Conservation (phyloP, 1,284 basidiomycete genomes). For the Cutaneotrichosporon cutaneum region DNA sequence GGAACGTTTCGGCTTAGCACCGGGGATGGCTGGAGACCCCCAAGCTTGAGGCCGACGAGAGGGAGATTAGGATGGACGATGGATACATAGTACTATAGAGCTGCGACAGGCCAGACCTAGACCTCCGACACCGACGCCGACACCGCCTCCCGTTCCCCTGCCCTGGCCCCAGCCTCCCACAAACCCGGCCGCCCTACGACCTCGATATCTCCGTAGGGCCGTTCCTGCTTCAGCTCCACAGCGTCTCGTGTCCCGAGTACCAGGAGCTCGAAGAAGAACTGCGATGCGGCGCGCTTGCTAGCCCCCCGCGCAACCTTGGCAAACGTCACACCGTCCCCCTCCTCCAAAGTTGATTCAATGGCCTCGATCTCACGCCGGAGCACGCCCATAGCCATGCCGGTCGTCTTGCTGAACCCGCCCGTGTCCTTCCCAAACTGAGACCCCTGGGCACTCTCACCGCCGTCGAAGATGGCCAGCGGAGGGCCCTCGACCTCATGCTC, state of each 20-base stretch:
- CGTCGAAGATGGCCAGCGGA: constrained; percentile 79
- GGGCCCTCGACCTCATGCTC: constrained; percentile 55
- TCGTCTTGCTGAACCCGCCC: constrained; percentile 78
- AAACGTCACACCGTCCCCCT: constrained; percentile 60
- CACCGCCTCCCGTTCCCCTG: not conserved
- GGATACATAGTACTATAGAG: not conserved
- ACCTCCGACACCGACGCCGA: not conserved
- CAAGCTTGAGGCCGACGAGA: too few relatives aligned
- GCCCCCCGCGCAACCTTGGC: constrained; percentile 59
- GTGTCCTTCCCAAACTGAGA: not conserved
- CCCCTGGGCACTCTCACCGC: constrained; percentile 47
- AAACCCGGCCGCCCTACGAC: constrained; percentile 78
- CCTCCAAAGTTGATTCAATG: constrained; percentile 25
- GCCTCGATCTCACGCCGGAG: constrained; percentile 70
- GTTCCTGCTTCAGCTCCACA: constrained; percentile 72
- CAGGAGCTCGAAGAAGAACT: constrained; percentile 97
- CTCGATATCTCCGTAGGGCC: constrained; percentile 80
- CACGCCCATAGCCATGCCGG: constrained; percentile 79
- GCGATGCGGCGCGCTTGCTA: constrained; percentile 82
- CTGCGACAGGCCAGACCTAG: not conserved
- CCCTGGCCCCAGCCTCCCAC: constrained; percentile 31
- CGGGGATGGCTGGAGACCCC: too few relatives aligned
- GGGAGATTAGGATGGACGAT: too few relatives aligned
- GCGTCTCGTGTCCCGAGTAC: constrained; percentile 90
- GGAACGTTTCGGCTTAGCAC: not conserved